Percentiles rank a stretch among this genome's conserved stretches.
Evolutionary conservation across 768 basidiomycete species (phyloP).

Genomic region (Cystofilobasidium macerans): DNA sequence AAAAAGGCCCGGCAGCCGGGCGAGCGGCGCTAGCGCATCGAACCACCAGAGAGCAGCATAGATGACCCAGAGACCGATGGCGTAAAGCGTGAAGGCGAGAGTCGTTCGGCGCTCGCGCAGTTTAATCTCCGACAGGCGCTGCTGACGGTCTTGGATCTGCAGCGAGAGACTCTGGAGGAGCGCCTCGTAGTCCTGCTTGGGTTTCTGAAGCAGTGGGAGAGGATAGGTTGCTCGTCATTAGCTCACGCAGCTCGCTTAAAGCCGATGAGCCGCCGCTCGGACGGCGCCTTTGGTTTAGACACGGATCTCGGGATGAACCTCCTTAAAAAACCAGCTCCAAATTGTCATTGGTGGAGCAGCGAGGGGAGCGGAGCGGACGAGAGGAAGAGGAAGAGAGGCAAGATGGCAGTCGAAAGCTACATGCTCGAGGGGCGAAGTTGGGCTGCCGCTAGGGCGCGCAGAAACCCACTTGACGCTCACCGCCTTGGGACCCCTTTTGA

Average conservation of each 20-base stretch:
- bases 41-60: slow-evolving; percentile 36
- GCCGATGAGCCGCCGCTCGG: no score
- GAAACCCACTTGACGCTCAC: no score
- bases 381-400: not conserved
- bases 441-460: no score
- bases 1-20: slow-evolving; percentile 6
- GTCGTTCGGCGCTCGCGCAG: slow-evolving; percentile 69
- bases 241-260: not conserved
- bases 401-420: not conserved
- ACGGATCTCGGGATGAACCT: not conserved
- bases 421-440: no score
- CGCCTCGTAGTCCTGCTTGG: slow-evolving; percentile 63
- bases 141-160: slow-evolving; percentile 62
- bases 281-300: no score
- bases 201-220: slow-evolving; percentile 34
- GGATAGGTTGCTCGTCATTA: not conserved
- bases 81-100: slow-evolving; percentile 64
- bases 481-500: no score
- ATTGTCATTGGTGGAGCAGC: no score
- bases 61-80: slow-evolving; percentile 58
- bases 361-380: no score
- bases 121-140: slow-evolving; percentile 68
- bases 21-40: slow-evolving; percentile 23
- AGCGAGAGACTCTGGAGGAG: slow-evolving; percentile 55
- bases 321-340: not conserved